Base-by-base conservation (phyloP, 1,284 basidiomycete genomes). In the Inonotus hispidus region DNA sequence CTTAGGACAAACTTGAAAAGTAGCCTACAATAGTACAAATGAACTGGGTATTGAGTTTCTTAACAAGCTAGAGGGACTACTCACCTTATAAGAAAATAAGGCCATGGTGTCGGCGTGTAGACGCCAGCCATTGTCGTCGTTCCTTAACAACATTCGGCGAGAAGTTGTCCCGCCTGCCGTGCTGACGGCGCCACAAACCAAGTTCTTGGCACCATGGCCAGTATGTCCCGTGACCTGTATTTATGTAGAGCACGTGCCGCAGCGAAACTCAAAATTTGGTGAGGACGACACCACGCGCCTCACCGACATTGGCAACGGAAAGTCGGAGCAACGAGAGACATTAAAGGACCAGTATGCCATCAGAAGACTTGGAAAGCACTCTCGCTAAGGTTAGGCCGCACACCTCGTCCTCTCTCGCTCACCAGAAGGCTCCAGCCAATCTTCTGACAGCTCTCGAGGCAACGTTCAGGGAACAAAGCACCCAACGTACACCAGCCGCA, bases 401-500 rank as follows among this genome's bases (percentile, higher is more conserved):
- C 69, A 87, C 86, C 1, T 83, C 84, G 25, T 96, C 95, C 0
- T 82, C 84, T 29, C 80, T 96, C 21, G 73, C 87, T 1, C 93
- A 97, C 71, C 95, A 98, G 75, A 92, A 93, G 71, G 84, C 90
- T 56, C 94, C 95, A 2, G 97, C 97, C 14, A 88, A 86, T 59
- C 84, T 99, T 21, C 82, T 99, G 47, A 76, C 82, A 60, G 97
- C 95, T 16, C 81, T 99, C 68, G 97, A 99, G 73, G 81, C 85
- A 1, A 96, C 95, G 11, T 82, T 99, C 67, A 78, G 82, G 58
- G 90, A 95, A 67, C 90, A 93, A 65, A 81, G 82, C 64, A 77
- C 85, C n/a, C 81, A 88, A 59, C 74, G 74, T 41, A 83, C 85
- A 4, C 79, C 93, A 10, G 93, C 92, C 1, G 93, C 93, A 41